Base-by-base conservation (phyloP, 805 yeast genomes). In the Ogataea wickerhamii region DNA sequence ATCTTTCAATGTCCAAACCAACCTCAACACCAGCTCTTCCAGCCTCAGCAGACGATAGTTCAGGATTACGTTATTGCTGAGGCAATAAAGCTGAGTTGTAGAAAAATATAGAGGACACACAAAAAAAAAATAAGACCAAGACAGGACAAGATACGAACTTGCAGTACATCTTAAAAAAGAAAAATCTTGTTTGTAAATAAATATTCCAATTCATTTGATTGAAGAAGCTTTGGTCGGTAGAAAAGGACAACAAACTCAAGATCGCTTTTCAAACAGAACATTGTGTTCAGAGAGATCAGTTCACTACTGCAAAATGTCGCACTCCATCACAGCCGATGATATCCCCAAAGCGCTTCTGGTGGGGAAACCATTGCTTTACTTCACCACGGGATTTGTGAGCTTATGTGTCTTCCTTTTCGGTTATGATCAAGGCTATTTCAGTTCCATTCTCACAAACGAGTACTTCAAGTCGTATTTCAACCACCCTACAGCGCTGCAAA, bases 371-470 rank as follows among this genome's bases (percentile, higher is more conserved):
- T 35, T 64, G 14, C 44, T 63, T 17, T 45, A 58, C 19, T 64
- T 63, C 43, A 66, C 78, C 29, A 71, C 87, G 7, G 71, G 76
- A 34, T 74, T 82, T 38, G 87, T 88, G 16, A 78, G 80, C 36
- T 58, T 74, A 18, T 67, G 78, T 20, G 78, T 82, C 23, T 80
- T 84, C 37, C 66, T 84, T 18, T 84, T 84, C 51, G 93, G 93
- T 3, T 84, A 81, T 58, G 89, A 82, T 56, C 88, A 88, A 62
- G 96, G 96, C 41, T 95, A 87, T 34, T 86, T 89, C 77, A 79
- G 88, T 32, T 95, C 96, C 2, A 78, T 89, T 32, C 66, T 89
- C 37, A 83, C 93, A 2, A 87, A 84, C 34, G 72, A 70, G 6
- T 73, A 82, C 39, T 88, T 88, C 61, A 74, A 74, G 44, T 66